Evolutionary conservation across 305 asterid species (phyloP).

Genomic region (Solanum hybrid): DNA sequence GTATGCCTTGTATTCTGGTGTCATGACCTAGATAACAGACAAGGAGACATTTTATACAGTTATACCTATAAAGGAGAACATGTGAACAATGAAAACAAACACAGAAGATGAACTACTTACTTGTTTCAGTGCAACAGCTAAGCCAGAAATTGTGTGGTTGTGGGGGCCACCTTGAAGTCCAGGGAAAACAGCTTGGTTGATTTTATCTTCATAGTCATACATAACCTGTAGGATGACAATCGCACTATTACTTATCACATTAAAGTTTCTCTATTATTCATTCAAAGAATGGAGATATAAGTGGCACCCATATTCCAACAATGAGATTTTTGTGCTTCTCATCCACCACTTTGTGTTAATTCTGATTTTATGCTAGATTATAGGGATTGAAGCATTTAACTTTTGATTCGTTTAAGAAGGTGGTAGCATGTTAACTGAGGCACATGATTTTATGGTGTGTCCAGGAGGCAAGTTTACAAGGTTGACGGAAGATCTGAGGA

Average conservation of each 20-base stretch:
- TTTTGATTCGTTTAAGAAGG: background rate
- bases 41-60: background rate
- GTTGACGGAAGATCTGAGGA: background rate
- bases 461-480: background rate
- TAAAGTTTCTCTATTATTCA: background rate
- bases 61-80: background rate
- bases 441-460: background rate
- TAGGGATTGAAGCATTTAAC: background rate
- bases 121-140: slow-evolving; percentile 71
- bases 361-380: background rate
- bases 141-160: slow-evolving; percentile 68
- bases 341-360: background rate
- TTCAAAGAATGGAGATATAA: background rate
- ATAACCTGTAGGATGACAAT: slow-evolving; percentile 35
- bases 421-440: background rate
- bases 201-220: slow-evolving; percentile 67
- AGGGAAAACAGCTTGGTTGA: slow-evolving; percentile 71
- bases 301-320: background rate
- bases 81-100: background rate
- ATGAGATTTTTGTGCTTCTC: background rate
- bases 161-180: slow-evolving; percentile 89
- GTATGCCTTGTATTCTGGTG: slow-evolving; percentile 85
- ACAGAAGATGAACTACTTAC: slow-evolving; percentile 14
- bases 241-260: background rate
- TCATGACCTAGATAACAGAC: slow-evolving; percentile 49